Base-by-base conservation (phyloP, 2,329 filamentous ascomycete species). In the Beauveria sp. region DNA sequence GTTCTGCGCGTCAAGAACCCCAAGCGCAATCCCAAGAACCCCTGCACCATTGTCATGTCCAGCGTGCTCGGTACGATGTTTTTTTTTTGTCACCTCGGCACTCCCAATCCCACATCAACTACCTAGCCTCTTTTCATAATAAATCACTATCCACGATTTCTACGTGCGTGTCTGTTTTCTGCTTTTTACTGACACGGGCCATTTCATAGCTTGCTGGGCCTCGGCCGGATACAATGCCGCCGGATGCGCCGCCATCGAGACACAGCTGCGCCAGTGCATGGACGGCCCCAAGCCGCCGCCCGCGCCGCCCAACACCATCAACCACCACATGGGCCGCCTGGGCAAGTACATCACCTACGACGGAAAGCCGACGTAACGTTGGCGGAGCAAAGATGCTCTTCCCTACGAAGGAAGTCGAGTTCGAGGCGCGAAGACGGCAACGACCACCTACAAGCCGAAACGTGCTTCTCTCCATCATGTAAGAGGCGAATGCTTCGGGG, bases 271-370 rank as follows among this genome's bases (percentile, higher is more conserved):
- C 31, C 74, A 76, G 38, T 89, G 86, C 77, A 96, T 97, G 91
- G 93, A 98, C 79, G 83, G 83, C 61, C 87, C 88, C 65, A 85
- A 70, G 80, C 80, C 73, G 63, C 69, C 76, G 49, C 68, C 75
- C 14, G 71, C 74, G 57, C 70, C 73, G 38, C 84, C 85, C 72
- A 91, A 88, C 79, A 93, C 87, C 74, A 92, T 98, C 84, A 98
- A 98, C 78, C 93, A 93, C 80, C 93, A 97, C 74, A 80, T 98
- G 49, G 83, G 84, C 67, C 85, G 95, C 80, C 96, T 80, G 83
- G 88, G 77, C 83, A 88, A 70, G 82, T 86, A 66, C 79, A 86
- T 83, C 84, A 93, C 75, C n/a, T 76, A 69, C 57, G 71, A 69
- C 54, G 65, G 65, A 65, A 77, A 73, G 69, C 69, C 71, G 60